phyloP scores from a whole-genome alignment of 2,329 filamentous ascomycete genomes.

The Fusarium albosuccineum region DNA sequence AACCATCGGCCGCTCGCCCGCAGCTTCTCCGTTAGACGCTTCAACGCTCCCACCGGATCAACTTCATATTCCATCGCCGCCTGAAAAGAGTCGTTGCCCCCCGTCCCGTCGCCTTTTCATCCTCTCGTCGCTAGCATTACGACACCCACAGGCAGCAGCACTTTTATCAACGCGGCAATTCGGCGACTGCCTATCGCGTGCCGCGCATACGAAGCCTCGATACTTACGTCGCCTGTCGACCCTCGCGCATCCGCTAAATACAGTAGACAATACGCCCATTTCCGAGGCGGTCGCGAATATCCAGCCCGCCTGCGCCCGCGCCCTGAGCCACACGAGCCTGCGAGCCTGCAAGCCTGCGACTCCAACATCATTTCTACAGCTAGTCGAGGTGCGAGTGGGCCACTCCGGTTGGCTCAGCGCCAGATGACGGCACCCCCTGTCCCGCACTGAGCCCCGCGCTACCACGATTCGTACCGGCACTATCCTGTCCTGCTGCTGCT shows the following conservation, averaged over 20 bases:
- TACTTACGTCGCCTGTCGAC: slow-evolving; percentile 5
- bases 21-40: slow-evolving; percentile 5
- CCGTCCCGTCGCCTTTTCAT: slow-evolving; percentile 12
- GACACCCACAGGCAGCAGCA: slow-evolving; percentile 35
- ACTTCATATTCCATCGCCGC: slow-evolving; percentile 10
- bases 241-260: slow-evolving; percentile 17
- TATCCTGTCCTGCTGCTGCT: slow-evolving; percentile 39
- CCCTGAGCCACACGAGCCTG: slow-evolving; percentile 29
- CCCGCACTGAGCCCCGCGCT: slow-evolving; percentile 48
- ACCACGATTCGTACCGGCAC: slow-evolving; percentile 42
- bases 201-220: slow-evolving; percentile 9
- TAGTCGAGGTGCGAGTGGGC: slow-evolving; percentile 43
- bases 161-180: slow-evolving; percentile 23
- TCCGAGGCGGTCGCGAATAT: slow-evolving; percentile 26
- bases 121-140: slow-evolving; percentile 23
- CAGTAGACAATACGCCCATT: slow-evolving; percentile 27
- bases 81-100: not conserved
- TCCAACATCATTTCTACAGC: slow-evolving; percentile 34
- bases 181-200: slow-evolving; percentile 20
- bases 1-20: slow-evolving; percentile 5
- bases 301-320: slow-evolving; percentile 9
- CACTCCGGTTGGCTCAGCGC: slow-evolving; percentile 48
- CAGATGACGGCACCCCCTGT: slow-evolving; percentile 49
- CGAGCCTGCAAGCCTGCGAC: slow-evolving; percentile 20
- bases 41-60: slow-evolving; percentile 9